Evolutionary conservation across 2,329 filamentous ascomycete genomes (phyloP), one percentile per base, ranked within the genome.

Genomic region (Pseudocercospora fijiensis): DNA sequence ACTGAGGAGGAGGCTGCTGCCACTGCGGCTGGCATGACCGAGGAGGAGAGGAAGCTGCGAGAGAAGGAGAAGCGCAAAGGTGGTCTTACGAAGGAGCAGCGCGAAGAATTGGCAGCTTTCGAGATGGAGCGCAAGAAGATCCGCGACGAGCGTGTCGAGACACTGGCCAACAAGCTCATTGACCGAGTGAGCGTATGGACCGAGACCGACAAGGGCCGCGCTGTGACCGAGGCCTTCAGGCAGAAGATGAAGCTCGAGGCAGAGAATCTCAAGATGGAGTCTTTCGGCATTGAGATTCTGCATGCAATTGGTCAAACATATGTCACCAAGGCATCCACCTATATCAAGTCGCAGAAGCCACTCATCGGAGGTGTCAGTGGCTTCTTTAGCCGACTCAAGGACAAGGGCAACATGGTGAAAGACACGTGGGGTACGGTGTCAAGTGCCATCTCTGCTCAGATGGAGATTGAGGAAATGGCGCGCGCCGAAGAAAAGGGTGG

Each of bases 381-480:
- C 59, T 98, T 99, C 84, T 96, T 97, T 79, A 91, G 88, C 63
- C 86, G 92, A 60, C 85, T 99, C 72, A 96, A 95, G 81, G 95
- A 99, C 78, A 98, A 98, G 86, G 94, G 94, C 66, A 95, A 90
- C 2, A 85, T 98, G 66, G 92, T 96, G 73, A 98, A 98, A 83
- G 95, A 99, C 75, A 98, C 95, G 1, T 99, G 95, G 95, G 94
- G 91, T 75, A 99, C 95, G 28, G 97, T 99, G 75, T 92, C 88
- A 67, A 96, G 91, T 58, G 95, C 95, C 43, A 96, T 99, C 69
- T 93, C 97, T 75, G 95, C 95, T 26, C 95, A 99, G 81, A 90
- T 96, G 82, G 96, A 93, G 65, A 96, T 99, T 87, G 94, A 99
- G 81, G 94, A 97, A 78, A 98, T 99, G 95, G 93, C 92, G 60